Conservation (phyloP, 139 green algal species). For the Tetradesmus obliquus region DNA sequence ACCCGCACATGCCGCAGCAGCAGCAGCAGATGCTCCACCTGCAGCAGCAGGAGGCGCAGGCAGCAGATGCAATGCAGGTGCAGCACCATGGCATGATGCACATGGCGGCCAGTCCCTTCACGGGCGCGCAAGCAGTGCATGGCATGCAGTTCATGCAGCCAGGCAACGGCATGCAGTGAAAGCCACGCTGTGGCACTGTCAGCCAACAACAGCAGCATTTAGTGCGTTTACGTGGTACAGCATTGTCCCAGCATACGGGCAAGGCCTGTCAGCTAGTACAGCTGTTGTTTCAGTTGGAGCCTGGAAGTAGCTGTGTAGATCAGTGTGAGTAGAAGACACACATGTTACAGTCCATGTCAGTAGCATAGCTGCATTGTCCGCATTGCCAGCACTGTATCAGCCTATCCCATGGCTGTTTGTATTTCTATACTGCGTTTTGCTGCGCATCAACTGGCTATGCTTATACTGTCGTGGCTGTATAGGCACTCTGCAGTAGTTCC, state of each 20-base stretch:
- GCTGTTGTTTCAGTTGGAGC: neutral
- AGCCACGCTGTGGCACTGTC: neutral
- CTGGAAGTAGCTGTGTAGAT: neutral
- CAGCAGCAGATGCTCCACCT: slow-evolving; percentile 18
- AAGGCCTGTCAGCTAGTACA: neutral
- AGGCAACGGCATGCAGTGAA: neutral
- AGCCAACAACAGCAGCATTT: neutral
- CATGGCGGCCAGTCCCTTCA: neutral
- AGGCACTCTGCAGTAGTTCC: neutral
- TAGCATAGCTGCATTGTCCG: neutral
- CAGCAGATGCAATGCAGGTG: slow-evolving; percentile 25
- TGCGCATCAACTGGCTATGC: neutral
- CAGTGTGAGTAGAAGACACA: neutral
- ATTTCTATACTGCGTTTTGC: neutral
- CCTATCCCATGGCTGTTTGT: neutral
- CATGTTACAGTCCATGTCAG: neutral
- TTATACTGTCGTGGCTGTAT: neutral
- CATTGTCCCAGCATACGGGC: neutral
- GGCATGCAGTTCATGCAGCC: slow-evolving; percentile 31
- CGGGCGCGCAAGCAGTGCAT: neutral
- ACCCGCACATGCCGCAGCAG: neutral
- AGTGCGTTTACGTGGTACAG: neutral
- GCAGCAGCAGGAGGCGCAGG: neutral
- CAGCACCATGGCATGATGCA: slow-evolving; percentile 37
- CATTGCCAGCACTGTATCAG: neutral